These are phyloP conservation scores for Quercus cerris DNA, from an alignment of 306 rosid genomes.

Conservation along the genomic window DNA sequence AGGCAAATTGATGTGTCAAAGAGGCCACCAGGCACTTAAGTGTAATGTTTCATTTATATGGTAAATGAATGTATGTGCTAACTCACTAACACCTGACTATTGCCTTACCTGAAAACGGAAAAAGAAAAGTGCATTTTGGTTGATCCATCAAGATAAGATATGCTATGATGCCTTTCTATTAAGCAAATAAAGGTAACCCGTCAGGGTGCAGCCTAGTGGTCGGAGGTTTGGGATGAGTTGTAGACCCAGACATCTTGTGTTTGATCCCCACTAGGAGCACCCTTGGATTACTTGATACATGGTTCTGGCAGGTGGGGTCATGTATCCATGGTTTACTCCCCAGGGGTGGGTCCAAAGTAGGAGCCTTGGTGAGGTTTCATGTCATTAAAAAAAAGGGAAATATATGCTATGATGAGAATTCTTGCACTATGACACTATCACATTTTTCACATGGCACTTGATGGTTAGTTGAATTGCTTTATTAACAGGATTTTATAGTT, in stretches of 20 bases:
- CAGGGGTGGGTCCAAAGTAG: no score
- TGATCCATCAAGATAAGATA: neutral
- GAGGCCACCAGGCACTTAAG: neutral
- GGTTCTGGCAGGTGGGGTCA: no score
- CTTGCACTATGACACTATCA: neutral
- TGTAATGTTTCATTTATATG: neutral
- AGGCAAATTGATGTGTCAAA: neutral
- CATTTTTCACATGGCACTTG: neutral
- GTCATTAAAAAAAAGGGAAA: no score
- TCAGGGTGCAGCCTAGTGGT: no score
- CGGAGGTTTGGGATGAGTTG: no score
- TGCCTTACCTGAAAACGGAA: neutral
- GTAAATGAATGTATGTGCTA: neutral
- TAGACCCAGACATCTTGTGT: no score
- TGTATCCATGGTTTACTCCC: no score
- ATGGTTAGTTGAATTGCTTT: neutral
- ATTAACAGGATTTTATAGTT: neutral
- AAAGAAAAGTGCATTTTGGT: neutral
- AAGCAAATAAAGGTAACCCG: neutral
- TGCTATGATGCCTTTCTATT: neutral
- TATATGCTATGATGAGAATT: neutral
- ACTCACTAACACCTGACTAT: neutral
- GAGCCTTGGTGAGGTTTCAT: no score
- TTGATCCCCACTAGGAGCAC: no score
- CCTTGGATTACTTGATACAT: no score